phyloP scores from a whole-genome alignment of 257 asterid species.

The Nicotiana noctiflora region DNA sequence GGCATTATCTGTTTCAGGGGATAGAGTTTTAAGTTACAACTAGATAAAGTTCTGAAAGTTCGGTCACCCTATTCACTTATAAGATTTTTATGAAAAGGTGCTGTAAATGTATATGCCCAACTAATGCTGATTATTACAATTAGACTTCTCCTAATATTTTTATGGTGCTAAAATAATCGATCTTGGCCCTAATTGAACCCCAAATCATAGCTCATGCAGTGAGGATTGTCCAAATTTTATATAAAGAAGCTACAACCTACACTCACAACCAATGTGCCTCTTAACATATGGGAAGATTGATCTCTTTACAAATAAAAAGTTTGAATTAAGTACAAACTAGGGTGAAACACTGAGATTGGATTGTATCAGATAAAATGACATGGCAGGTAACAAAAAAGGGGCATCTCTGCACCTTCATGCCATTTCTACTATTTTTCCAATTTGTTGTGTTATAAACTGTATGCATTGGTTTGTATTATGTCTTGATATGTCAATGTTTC shows the following conservation, averaged over 20 bases:
- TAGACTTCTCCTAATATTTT: too few relatives aligned
- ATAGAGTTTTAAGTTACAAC: not conserved
- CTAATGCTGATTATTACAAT: not conserved
- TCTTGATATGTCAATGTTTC: slow-evolving; percentile 16
- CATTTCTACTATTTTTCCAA: not conserved
- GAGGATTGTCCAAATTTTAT: not conserved
- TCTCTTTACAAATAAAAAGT: not conserved
- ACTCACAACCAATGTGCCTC: not conserved
- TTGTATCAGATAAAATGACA: not conserved
- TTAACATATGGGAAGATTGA: not conserved
- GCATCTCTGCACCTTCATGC: not conserved
- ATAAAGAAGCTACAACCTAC: not conserved
- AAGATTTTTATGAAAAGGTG: too few relatives aligned
- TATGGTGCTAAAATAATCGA: not conserved
- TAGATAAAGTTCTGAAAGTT: not conserved
- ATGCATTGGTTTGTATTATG: not conserved
- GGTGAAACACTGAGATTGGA: not conserved
- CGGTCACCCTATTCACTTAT: not conserved
- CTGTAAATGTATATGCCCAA: not conserved
- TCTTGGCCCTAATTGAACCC: too few relatives aligned
- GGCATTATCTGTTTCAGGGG: not conserved
- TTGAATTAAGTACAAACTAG: not conserved
- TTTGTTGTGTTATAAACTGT: not conserved
- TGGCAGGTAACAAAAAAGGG: not conserved
- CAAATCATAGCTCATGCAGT: not conserved